phyloP scores from a whole-genome alignment of 305 asterid genomes.

The Fraxinus sp. region DNA sequence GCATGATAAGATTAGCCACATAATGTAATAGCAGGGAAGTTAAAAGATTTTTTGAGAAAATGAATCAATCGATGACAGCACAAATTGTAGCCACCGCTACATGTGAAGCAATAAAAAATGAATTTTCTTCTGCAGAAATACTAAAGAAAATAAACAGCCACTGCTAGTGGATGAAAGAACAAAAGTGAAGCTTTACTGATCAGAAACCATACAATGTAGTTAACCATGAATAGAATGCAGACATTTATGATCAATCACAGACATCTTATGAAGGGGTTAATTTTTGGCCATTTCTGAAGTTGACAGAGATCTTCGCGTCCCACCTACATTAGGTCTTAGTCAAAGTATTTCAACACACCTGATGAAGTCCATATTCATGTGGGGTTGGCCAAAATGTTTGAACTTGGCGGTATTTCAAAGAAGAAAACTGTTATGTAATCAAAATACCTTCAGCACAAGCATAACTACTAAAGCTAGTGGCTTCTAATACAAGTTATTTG shows the following conservation, averaged over 20 bases:
- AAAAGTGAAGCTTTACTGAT: background rate
- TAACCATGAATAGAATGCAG: background rate
- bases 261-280: background rate
- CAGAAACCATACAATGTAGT: background rate
- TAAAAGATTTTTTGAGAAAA: background rate
- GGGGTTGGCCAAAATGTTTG: background rate
- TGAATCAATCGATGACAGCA: background rate
- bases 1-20: slow-evolving; percentile 19
- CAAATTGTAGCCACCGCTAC: background rate
- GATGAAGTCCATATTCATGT: background rate
- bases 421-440: background rate
- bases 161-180: background rate
- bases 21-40: slow-evolving; percentile 15
- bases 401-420: background rate
- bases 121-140: background rate
- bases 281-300: background rate
- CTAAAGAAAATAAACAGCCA: background rate
- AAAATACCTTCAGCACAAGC: background rate
- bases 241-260: background rate
- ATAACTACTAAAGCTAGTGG: background rate
- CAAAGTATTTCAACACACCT: background rate
- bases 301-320: background rate
- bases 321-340: background rate
- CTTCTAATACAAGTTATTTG: background rate
- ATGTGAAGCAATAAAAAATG: background rate